These are phyloP conservation scores for Corchorus capsularis DNA, from an alignment of 345 rosid species.

Conservation along the genomic window DNA sequence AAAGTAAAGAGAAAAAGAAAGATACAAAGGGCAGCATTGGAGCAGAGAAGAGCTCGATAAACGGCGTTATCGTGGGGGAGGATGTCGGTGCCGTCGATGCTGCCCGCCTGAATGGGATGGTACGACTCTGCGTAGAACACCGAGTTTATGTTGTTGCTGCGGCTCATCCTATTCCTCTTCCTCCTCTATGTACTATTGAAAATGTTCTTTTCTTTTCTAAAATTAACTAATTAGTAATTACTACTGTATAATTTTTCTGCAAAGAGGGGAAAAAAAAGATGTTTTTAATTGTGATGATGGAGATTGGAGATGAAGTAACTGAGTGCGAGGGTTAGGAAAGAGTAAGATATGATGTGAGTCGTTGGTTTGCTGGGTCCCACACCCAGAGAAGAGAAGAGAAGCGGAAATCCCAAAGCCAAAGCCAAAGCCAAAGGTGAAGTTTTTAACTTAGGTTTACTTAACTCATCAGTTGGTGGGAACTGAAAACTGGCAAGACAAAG, in stretches of 20 bases:
- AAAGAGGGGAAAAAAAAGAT: not conserved
- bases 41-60: conserved; percentile 83
- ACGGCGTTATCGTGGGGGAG: conserved; percentile 81
- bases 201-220: not conserved
- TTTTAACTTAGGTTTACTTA: not conserved
- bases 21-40: conserved; percentile 76
- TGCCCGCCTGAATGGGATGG: conserved; percentile 95
- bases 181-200: not conserved
- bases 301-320: no score
- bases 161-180: conserved; percentile 21
- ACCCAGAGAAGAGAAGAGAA: not conserved
- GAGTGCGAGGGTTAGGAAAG: no score
- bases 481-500: not conserved
- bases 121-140: conserved; percentile 87
- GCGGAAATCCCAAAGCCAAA: not conserved
- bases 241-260: not conserved
- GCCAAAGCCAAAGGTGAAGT: not conserved
- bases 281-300: no score
- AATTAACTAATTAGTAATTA: no score
- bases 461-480: not conserved
- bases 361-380: not conserved
- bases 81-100: conserved; percentile 90
- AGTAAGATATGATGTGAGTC: not conserved
- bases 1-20: not conserved
- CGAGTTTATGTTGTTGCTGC: conserved; percentile 42